Percentiles rank a stretch among this genome's conserved stretches.
These are phyloP conservation scores for Tillandsia leiboldiana DNA, from an alignment of 176 grass and related monocot species.

Conservation along the genomic window DNA sequence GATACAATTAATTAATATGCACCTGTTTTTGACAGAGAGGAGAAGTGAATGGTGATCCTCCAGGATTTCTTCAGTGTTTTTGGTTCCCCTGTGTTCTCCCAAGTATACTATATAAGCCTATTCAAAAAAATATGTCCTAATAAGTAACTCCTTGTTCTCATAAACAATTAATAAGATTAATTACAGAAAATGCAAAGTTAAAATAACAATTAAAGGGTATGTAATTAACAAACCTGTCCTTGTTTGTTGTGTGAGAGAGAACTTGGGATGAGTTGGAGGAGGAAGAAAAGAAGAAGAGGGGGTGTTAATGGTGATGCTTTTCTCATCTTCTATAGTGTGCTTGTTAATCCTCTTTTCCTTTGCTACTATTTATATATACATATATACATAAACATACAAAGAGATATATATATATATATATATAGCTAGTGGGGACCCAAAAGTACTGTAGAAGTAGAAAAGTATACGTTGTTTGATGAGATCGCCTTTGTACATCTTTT, in stretches of 20 bases:
- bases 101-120: slow-evolving; percentile 83
- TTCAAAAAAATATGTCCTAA: neutral
- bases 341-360: neutral
- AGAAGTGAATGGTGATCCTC: slow-evolving; percentile 58
- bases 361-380: neutral
- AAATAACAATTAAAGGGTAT: neutral
- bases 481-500: no score
- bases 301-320: neutral
- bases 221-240: slow-evolving; percentile 29
- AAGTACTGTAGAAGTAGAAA: no score
- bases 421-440: no score
- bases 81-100: slow-evolving; percentile 39
- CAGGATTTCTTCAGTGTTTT: slow-evolving; percentile 33
- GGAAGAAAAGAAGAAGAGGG: slow-evolving; percentile 24
- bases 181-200: neutral
- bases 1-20: neutral
- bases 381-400: no score
- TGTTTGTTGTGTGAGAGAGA: slow-evolving; percentile 14
- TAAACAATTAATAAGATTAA: neutral
- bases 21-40: slow-evolving; percentile 65
- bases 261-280: slow-evolving; percentile 2
- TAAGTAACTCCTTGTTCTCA: neutral
- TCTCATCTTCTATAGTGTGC: neutral
- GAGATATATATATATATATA: no score
- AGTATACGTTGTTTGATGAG: no score